Evolutionary conservation across 371 early-diverging fungal species (phyloP).

Genomic region (Haplosporangium sp.): DNA sequence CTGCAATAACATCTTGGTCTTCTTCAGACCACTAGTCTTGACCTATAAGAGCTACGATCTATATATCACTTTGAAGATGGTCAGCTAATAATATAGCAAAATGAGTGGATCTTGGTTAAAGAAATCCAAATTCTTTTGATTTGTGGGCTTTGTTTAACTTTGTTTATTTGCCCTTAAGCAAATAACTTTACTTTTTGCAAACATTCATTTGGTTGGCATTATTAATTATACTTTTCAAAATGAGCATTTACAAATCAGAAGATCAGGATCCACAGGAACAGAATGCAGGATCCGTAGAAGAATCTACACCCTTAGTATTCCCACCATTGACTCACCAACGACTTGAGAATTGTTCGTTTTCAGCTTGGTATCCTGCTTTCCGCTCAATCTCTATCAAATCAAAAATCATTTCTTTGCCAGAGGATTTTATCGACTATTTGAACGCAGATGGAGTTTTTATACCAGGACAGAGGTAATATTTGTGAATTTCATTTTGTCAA

Average conservation of each 20-base stretch:
- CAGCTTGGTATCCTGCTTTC: slow-evolving; percentile 83
- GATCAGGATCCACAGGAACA: slow-evolving; percentile 14
- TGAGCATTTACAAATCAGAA: slow-evolving; percentile 42
- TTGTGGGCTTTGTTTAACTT: too few species aligned
- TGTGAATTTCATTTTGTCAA: background rate
- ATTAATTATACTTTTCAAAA: background rate
- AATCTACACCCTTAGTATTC: slow-evolving; percentile 24
- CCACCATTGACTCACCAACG: slow-evolving; percentile 67
- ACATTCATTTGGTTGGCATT: background rate
- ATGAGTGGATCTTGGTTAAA: too few species aligned
- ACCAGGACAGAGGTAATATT: slow-evolving; percentile 66
- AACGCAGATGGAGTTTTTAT: slow-evolving; percentile 87
- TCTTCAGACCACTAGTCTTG: too few species aligned
- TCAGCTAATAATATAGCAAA: too few species aligned
- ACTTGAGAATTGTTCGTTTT: slow-evolving; percentile 76
- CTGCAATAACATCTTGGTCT: too few species aligned
- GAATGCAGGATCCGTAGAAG: background rate
- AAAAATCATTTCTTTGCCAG: slow-evolving; percentile 73
- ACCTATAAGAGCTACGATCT: too few species aligned
- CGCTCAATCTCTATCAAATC: slow-evolving; percentile 74
- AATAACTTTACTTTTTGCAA: too few species aligned
- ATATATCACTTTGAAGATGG: too few species aligned
- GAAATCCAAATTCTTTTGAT: too few species aligned
- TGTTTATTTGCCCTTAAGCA: too few species aligned
- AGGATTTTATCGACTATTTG: slow-evolving; percentile 85